Percentiles rank a stretch among this genome's conserved stretches.
phyloP scores from a whole-genome alignment of 805 yeast genomes.

The Metschnikowia chrysomelidarum region DNA sequence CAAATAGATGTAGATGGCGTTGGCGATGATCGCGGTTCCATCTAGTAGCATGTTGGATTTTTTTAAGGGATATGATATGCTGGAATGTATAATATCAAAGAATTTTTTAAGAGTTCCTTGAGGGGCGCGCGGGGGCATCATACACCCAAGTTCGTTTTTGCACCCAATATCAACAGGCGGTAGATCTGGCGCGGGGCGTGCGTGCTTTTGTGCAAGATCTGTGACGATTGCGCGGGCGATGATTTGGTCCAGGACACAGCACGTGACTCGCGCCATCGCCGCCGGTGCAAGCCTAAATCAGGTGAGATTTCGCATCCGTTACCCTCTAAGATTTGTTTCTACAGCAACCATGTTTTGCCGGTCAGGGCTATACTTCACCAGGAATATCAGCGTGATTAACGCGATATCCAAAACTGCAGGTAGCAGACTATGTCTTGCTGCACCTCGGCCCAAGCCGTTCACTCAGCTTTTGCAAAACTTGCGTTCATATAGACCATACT shows the following conservation, averaged over 20 bases:
- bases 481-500: conserved; percentile 8
- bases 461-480: conserved; percentile 5
- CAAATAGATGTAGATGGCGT: conserved; percentile 15
- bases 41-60: conserved; percentile 13
- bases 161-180: too few species aligned
- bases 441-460: conserved; percentile 11
- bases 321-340: neutral
- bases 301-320: too few species aligned
- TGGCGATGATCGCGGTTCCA: conserved; percentile 13
- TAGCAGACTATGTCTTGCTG: conserved; percentile 18
- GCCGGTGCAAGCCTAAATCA: too few species aligned
- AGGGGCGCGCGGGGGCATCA: too few species aligned
- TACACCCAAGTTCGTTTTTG: too few species aligned
- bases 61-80: neutral
- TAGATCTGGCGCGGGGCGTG: too few species aligned
- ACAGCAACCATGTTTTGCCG: conserved; percentile 36
- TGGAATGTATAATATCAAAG: too few species aligned
- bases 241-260: conserved; percentile 1
- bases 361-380: conserved; percentile 58
- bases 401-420: conserved; percentile 25
- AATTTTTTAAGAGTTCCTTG: too few species aligned
- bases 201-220: neutral
- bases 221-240: conserved; percentile 1
- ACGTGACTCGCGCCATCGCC: too few species aligned
- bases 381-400: conserved; percentile 47